phyloP scores from a whole-genome alignment of 805 yeast species.

The Priceomyces carsonii region DNA sequence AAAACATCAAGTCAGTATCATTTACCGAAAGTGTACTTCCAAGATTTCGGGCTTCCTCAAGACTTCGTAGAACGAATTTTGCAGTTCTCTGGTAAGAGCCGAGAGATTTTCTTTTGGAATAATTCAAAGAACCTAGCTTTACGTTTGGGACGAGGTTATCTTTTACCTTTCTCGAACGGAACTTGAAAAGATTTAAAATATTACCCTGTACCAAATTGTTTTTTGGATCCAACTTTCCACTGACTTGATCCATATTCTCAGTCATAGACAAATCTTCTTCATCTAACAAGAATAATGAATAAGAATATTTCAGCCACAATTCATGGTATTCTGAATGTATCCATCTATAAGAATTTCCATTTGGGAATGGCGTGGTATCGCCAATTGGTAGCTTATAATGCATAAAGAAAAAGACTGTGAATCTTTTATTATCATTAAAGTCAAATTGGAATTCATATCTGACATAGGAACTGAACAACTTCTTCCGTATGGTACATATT shows the following conservation, averaged over 20 bases:
- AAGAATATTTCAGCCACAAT: neutral
- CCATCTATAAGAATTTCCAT: conserved; percentile 2
- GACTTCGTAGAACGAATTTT: neutral
- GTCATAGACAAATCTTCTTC: neutral
- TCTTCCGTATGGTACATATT: neutral
- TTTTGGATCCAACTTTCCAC: conserved; percentile 2
- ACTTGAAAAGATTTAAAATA: neutral
- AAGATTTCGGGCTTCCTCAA: neutral
- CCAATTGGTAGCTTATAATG: conserved; percentile 1
- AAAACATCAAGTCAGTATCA: neutral
- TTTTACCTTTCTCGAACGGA: neutral
- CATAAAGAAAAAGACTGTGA: neutral
- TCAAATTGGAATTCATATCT: neutral
- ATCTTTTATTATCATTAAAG: neutral
- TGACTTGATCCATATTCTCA: conserved; percentile 1
- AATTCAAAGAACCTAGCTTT: neutral
- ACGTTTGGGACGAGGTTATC: neutral
- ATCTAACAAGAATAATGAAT: neutral
- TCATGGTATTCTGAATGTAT: conserved; percentile 1
- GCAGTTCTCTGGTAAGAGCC: neutral
- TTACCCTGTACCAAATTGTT: neutral
- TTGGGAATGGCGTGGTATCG: neutral
- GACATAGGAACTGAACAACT: neutral
- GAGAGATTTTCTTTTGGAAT: neutral
- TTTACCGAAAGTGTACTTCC: neutral